Evolutionary conservation across 177 flowering plant genomes (phyloP).

Genomic region (Vitis hybrid): DNA sequence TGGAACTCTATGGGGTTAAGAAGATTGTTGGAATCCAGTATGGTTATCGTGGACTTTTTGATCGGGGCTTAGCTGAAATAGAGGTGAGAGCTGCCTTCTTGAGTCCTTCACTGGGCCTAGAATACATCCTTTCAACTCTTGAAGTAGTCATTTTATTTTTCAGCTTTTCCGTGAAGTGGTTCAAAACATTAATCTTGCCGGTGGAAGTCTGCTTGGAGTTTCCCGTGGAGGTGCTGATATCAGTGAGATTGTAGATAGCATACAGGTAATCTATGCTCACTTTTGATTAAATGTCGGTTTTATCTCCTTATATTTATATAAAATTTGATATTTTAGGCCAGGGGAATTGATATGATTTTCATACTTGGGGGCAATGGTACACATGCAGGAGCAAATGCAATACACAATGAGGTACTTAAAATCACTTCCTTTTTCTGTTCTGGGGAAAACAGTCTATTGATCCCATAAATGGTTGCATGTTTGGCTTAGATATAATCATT

Average conservation of each 20-base stretch:
- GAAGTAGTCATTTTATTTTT: conserved; percentile 5
- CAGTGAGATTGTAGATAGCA: conserved; percentile 45
- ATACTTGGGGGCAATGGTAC: conserved; percentile 51
- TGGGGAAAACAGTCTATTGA: background rate
- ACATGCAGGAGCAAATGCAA: conserved; percentile 51
- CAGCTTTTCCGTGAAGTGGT: conserved; percentile 49
- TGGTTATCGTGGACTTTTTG: conserved; percentile 48
- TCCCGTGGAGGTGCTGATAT: conserved; percentile 38
- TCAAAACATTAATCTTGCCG: conserved; percentile 51
- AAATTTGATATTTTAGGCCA: conserved; percentile 26
- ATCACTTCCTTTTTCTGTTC: background rate
- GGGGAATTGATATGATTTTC: conserved; percentile 43
- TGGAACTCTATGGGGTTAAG: conserved; percentile 44
- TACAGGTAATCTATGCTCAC: conserved; percentile 27
- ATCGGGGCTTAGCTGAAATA: conserved; percentile 33
- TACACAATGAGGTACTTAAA: conserved; percentile 40
- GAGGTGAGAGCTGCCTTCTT: conserved; percentile 24
- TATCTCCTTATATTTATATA: background rate
- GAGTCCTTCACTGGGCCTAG: background rate
- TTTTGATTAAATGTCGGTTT: background rate
- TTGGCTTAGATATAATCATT: background rate
- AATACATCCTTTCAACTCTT: too few relatives aligned
- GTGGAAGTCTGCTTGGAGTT: conserved; percentile 53
- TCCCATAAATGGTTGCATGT: background rate
- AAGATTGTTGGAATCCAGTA: conserved; percentile 43